These are phyloP conservation scores for Chloranthus sessilifolius DNA, from an alignment of 164 flowering plant species.

Conservation along the genomic window DNA sequence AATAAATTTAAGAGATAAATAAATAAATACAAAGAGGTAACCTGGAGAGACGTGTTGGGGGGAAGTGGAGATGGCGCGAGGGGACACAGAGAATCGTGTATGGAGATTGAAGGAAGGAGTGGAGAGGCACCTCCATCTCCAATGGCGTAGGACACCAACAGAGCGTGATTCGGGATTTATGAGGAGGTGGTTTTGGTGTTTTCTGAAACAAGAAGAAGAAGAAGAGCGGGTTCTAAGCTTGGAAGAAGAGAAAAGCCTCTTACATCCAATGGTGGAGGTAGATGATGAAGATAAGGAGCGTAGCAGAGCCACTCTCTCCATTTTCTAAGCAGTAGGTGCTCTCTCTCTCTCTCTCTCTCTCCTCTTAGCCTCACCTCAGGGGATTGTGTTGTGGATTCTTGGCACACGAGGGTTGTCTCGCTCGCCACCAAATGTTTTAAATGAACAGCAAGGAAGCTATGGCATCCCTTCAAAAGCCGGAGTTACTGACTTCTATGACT, in stretches of 20 bases:
- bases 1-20: no score
- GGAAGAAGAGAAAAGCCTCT: conserved; percentile 33
- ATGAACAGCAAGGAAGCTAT: no score
- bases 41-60: conserved; percentile 43
- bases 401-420: no score
- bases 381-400: no score
- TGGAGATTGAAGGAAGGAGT: conserved; percentile 20
- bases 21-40: no score
- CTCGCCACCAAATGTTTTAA: no score
- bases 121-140: conserved; percentile 21
- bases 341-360: no score
- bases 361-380: no score
- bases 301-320: conserved; percentile 56
- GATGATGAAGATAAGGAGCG: conserved; percentile 48
- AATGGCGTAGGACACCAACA: conserved; percentile 25
- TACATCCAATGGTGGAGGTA: conserved; percentile 18
- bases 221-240: neutral
- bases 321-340: no score
- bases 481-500: no score
- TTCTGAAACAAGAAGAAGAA: conserved; percentile 11
- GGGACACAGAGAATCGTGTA: conserved; percentile 42
- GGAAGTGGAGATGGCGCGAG: conserved; percentile 54
- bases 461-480: no score
- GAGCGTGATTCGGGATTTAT: neutral
- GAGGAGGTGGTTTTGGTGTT: conserved; percentile 11